Conservation (phyloP, 2,329 filamentous ascomycete species). For the Teratosphaeria nubilosa region DNA sequence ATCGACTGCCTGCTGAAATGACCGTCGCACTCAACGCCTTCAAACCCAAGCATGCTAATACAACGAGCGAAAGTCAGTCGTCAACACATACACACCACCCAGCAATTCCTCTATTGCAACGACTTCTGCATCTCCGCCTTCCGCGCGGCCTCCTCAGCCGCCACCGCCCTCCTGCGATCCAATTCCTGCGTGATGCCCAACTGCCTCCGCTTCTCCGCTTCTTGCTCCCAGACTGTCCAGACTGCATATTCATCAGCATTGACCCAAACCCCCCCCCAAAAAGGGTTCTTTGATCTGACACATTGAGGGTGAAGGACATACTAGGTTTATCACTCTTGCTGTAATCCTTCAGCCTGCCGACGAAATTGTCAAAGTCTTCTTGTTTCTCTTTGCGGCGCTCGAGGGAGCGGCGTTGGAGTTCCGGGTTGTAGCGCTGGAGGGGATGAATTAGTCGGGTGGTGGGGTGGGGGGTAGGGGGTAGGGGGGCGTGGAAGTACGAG, state of each 20-base stretch:
- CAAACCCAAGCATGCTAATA: too few relatives aligned
- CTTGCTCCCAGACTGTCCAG: slow-evolving; percentile 27
- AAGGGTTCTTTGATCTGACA: too few relatives aligned
- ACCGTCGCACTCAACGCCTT: too few relatives aligned
- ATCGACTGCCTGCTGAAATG: not conserved
- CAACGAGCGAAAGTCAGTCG: too few relatives aligned
- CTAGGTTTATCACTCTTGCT: slow-evolving; percentile 87
- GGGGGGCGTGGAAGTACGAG: slow-evolving; percentile 31
- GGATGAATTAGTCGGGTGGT: not conserved
- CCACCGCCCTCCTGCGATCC: slow-evolving; percentile 20
- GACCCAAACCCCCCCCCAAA: not conserved
- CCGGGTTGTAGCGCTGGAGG: slow-evolving; percentile 71
- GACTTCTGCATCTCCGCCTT: slow-evolving; percentile 24
- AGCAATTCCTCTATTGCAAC: slow-evolving; percentile 7
- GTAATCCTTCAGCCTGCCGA: slow-evolving; percentile 72
- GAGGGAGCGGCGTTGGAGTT: slow-evolving; percentile 80
- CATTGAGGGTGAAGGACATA: too few relatives aligned
- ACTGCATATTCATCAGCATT: slow-evolving; percentile 14
- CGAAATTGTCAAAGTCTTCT: slow-evolving; percentile 84
- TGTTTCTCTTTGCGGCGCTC: slow-evolving; percentile 65
- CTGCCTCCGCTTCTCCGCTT: slow-evolving; percentile 16
- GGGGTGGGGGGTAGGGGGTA: not conserved
- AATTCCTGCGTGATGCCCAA: slow-evolving; percentile 17
- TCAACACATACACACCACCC: too few relatives aligned
- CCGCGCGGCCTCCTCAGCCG: slow-evolving; percentile 19